phyloP scores from a whole-genome alignment of 352 stramenopile genomes.

The Pythium brassicae region DNA sequence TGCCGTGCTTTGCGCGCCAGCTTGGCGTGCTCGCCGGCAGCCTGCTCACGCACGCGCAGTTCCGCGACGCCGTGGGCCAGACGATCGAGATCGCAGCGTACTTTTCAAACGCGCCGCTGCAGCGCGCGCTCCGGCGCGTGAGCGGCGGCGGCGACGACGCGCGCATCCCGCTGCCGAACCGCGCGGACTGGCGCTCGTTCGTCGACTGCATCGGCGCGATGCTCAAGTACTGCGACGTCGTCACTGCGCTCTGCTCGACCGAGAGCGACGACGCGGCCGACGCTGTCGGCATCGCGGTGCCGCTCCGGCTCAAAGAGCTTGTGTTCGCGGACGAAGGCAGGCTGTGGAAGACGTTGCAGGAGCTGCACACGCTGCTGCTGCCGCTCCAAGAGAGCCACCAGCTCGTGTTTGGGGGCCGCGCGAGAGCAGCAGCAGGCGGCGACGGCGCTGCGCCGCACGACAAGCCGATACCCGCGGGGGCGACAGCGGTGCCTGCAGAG shows the following conservation, averaged over 20 bases:
- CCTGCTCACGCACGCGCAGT: slow-evolving; percentile 50
- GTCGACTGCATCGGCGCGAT: slow-evolving; percentile 43
- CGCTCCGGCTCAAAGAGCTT: slow-evolving; percentile 47
- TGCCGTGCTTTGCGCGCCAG: slow-evolving; percentile 58
- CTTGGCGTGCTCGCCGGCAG: slow-evolving; percentile 50
- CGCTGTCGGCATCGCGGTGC: slow-evolving; percentile 4
- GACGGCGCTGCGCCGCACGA: no score
- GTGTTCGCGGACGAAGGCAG: slow-evolving; percentile 42
- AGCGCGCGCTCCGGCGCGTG: slow-evolving; percentile 27
- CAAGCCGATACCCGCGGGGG: slow-evolving; percentile 2
- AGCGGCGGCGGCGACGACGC: slow-evolving; percentile 40
- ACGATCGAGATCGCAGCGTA: slow-evolving; percentile 64
- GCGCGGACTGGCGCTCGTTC: slow-evolving; percentile 63
- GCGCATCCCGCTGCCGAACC: slow-evolving; percentile 47
- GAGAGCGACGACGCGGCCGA: slow-evolving; percentile 9
- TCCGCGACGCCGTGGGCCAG: slow-evolving; percentile 40
- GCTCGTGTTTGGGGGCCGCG: slow-evolving; percentile 43
- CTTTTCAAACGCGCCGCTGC: slow-evolving; percentile 49
- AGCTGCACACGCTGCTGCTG: slow-evolving; percentile 39
- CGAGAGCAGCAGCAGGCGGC: no score
- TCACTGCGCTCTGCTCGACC: slow-evolving; percentile 41
- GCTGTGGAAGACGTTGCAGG: slow-evolving; percentile 39
- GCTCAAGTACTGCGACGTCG: slow-evolving; percentile 47
- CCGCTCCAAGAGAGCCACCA: slow-evolving; percentile 60
- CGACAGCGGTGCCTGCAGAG: slow-evolving; percentile 8